phyloP scores from a whole-genome alignment of 176 grass and related monocot genomes.

The Lolium multiflorum region DNA sequence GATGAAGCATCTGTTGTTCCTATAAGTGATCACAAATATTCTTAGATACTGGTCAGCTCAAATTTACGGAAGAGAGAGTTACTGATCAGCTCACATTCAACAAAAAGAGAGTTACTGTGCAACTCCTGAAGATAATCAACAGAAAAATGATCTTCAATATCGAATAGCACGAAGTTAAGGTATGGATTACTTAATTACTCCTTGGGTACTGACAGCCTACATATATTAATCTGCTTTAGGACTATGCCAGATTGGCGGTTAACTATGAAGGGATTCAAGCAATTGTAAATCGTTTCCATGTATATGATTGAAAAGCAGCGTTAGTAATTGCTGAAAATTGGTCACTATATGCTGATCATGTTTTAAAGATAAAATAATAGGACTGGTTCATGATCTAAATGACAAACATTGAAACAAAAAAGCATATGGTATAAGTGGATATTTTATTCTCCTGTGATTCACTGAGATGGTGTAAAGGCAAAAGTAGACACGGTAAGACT shows the following conservation, averaged over 20 bases:
- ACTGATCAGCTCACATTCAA: too few relatives aligned
- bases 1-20: constrained; percentile 60
- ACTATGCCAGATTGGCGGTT: not conserved
- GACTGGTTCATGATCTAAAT: not conserved
- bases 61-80: not conserved
- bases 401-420: too few relatives aligned
- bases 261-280: not conserved
- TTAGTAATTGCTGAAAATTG: not conserved
- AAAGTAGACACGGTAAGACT: too few relatives aligned
- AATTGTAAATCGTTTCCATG: not conserved
- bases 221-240: not conserved
- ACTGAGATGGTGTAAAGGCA: too few relatives aligned
- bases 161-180: not conserved
- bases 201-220: not conserved
- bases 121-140: not conserved
- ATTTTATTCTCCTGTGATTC: too few relatives aligned
- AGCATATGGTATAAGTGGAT: too few relatives aligned
- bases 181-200: not conserved
- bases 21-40: constrained; percentile 41
- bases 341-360: too few relatives aligned
- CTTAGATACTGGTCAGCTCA: constrained; percentile 11
- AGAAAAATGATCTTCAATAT: not conserved
- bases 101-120: not conserved
- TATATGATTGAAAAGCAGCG: not conserved
- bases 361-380: not conserved